Base-by-base conservation (phyloP, 1,139 yeast species). In the Tardiomyces digboiensis region DNA sequence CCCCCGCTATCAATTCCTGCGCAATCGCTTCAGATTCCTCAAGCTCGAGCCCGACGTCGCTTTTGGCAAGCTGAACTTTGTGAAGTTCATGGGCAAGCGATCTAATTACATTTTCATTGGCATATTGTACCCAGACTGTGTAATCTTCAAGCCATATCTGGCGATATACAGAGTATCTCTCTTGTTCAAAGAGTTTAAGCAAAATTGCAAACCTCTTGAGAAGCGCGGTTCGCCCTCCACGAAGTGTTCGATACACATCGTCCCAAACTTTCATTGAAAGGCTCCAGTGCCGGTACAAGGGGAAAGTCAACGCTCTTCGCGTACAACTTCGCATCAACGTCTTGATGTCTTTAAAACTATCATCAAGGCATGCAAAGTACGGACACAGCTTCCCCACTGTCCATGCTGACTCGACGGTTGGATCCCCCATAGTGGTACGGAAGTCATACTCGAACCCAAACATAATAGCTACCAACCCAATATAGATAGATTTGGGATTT, bases 341-440 rank as follows among this genome's bases (percentile, higher is more conserved):
- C 8, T 16, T n/a, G 16, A 26, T 16, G 19, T 33, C 37, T 7
- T 20, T 19, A n/a, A 33, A n/a, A 6, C 19, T 16, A 3, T 19
- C 37, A 29, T 48, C 54, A 38, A 91, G 66, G 51, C 74, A 78
- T 7, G 89, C 61, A 36, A 89, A 65, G 54, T 86, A 91, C 0
- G 97, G 95, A 0, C 80, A 68, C 29, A 91, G 60, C 55, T 82
- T 87, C 1, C 97, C 97, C 13, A 91, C 74, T 0, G 93, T 82
- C 98, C 97, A 91, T 0, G 94, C 88, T 49, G 95, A 83, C 62
- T 91, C 98, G 7, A 83, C 79, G 19, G 79, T 86, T 44, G 79
- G 78, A 19, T 84, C 94, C 8, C 94, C 95, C 56, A 72, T 76
- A 22, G 79, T 82, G 44, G 83, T 84, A 36, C 96, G 67, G 42